Conservation (phyloP, 2,329 filamentous ascomycete species). For the Venturiaceae sp. region DNA sequence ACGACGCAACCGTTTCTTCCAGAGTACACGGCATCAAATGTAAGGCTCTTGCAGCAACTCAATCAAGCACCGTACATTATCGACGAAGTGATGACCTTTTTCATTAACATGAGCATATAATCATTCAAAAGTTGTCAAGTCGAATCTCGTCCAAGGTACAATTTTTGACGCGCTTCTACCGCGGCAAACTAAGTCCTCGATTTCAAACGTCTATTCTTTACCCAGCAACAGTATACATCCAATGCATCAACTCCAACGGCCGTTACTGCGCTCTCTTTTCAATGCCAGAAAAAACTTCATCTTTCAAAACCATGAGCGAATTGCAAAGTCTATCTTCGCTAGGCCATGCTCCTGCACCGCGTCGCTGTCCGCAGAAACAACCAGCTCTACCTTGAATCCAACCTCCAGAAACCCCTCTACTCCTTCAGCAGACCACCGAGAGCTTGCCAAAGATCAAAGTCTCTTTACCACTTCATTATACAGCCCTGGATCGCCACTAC, state of each 20-base stretch:
- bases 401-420: conserved; percentile 23
- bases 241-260: conserved; percentile 1
- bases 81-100: no score
- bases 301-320: conserved; percentile 5
- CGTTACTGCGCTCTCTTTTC: not conserved
- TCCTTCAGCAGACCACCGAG: conserved; percentile 39
- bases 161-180: no score
- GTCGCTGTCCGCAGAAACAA: not conserved
- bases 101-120: no score
- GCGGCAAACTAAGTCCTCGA: no score
- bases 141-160: no score
- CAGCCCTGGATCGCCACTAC: conserved; percentile 77
- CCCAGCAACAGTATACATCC: not conserved
- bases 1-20: no score
- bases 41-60: no score
- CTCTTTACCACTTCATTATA: conserved; percentile 72
- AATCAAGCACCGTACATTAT: no score
- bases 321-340: conserved; percentile 5
- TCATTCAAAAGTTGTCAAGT: no score
- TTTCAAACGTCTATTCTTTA: not conserved
- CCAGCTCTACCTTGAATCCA: not conserved
- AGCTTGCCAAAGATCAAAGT: conserved; percentile 48
- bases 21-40: no score
- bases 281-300: not conserved
- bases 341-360: conserved; percentile 8